Evolutionary conservation across 371 early-diverging fungal species (phyloP).

Genomic region (Mucor velutinosus): DNA sequence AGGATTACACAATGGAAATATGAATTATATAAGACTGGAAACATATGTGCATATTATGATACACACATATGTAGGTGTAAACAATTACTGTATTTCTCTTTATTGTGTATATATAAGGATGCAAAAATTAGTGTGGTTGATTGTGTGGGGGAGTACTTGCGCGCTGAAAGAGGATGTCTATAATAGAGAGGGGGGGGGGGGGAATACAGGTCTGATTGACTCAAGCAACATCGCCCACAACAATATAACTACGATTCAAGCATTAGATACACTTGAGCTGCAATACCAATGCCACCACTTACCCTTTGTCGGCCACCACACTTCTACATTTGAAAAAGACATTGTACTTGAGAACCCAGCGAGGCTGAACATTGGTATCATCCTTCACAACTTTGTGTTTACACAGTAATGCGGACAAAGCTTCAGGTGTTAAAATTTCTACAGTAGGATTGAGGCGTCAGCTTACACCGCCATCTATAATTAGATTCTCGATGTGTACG

Average conservation of each 20-base stretch:
- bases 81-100: not conserved
- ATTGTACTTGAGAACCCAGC: slow-evolving; percentile 60
- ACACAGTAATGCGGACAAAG: slow-evolving; percentile 37
- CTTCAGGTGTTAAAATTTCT: slow-evolving; percentile 41
- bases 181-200: not conserved
- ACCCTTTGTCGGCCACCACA: slow-evolving; percentile 60
- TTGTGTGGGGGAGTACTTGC: not conserved
- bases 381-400: slow-evolving; percentile 21
- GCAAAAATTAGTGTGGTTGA: not conserved
- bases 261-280: not conserved
- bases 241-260: slow-evolving; percentile 30
- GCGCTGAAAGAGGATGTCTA: not conserved
- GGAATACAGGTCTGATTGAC: not conserved
- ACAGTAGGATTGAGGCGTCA: not conserved
- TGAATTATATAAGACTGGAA: not conserved
- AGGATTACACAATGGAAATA: not conserved
- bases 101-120: not conserved
- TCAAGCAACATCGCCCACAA: slow-evolving; percentile 31
- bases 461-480: not conserved
- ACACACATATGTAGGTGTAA: not conserved
- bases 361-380: slow-evolving; percentile 25
- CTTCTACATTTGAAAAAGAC: slow-evolving; percentile 54
- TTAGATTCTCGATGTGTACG: slow-evolving; percentile 3
- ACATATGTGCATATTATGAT: not conserved
- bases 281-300: slow-evolving; percentile 13